phyloP scores from a whole-genome alignment of 2,329 filamentous ascomycete genomes.

The Ceratocystiopsis minuta region DNA sequence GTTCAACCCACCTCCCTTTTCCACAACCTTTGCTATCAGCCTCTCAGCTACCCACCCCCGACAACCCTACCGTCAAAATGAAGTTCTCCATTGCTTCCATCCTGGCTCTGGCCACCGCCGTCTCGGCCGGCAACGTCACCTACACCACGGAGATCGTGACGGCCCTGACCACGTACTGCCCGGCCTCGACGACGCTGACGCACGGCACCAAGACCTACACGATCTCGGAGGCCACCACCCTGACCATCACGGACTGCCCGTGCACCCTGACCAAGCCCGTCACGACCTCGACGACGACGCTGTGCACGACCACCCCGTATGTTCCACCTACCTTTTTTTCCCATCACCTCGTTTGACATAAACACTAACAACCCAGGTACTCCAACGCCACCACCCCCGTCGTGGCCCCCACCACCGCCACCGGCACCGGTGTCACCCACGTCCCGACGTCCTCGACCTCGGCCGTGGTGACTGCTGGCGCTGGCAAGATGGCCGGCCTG shows the following conservation, averaged over 20 bases:
- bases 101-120: slow-evolving; percentile 33
- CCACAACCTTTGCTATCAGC: slow-evolving; percentile 13
- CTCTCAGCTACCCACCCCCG: slow-evolving; percentile 9
- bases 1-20: slow-evolving; percentile 22
- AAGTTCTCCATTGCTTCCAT: slow-evolving; percentile 40
- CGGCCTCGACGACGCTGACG: slow-evolving; percentile 43
- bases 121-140: slow-evolving; percentile 24
- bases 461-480: slow-evolving; percentile 32
- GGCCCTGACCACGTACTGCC: slow-evolving; percentile 55
- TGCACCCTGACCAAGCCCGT: slow-evolving; percentile 45
- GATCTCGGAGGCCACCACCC: slow-evolving; percentile 47
- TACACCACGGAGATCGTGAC: slow-evolving; percentile 50
- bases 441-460: slow-evolving; percentile 24
- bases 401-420: slow-evolving; percentile 13
- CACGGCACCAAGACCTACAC: slow-evolving; percentile 50
- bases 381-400: slow-evolving; percentile 17
- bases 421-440: slow-evolving; percentile 16
- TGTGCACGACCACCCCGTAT: slow-evolving; percentile 36
- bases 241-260: slow-evolving; percentile 48
- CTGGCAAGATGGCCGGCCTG: slow-evolving; percentile 34
- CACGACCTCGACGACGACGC: slow-evolving; percentile 30
- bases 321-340: slow-evolving; percentile 9
- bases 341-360: not conserved
- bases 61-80: slow-evolving; percentile 40
- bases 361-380: slow-evolving; percentile 14